phyloP scores from a whole-genome alignment of 164 flowering plant genomes.

The Chimonanthus praecox region DNA sequence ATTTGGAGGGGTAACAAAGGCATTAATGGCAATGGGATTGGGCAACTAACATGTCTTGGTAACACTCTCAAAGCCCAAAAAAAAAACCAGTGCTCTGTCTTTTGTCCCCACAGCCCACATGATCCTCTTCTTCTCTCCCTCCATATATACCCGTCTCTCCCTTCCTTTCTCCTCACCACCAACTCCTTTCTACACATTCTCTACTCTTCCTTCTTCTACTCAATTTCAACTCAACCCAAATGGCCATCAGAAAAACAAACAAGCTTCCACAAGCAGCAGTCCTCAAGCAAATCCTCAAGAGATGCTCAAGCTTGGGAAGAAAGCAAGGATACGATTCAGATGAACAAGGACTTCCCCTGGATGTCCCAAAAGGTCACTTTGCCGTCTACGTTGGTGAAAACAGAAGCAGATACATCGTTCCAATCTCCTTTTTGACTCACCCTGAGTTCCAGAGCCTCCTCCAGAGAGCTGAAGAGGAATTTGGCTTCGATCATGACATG shows the following conservation, averaged over 20 bases:
- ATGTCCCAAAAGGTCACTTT: conserved; percentile 21
- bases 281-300: conserved; percentile 20
- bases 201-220: neutral
- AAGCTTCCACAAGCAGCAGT: conserved; percentile 13
- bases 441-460: conserved; percentile 21
- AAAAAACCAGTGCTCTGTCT: conserved; percentile 45
- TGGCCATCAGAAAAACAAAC: conserved; percentile 15
- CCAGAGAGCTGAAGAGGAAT: conserved; percentile 16
- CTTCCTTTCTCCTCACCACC: conserved; percentile 1
- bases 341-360: conserved; percentile 31
- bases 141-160: conserved; percentile 32
- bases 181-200: neutral
- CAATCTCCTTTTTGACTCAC: conserved; percentile 15
- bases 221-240: neutral
- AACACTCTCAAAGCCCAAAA: conserved; percentile 33
- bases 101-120: conserved; percentile 48
- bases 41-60: conserved; percentile 37
- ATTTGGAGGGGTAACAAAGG: conserved; percentile 33
- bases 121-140: conserved; percentile 14
- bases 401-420: conserved; percentile 17
- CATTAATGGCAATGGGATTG: conserved; percentile 30
- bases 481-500: conserved; percentile 34
- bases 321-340: conserved; percentile 16
- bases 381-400: conserved; percentile 21
- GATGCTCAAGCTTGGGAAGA: conserved; percentile 19